These are phyloP conservation scores for Dothistroma septosporum DNA, from an alignment of 2,329 filamentous ascomycete species.

Conservation along the genomic window DNA sequence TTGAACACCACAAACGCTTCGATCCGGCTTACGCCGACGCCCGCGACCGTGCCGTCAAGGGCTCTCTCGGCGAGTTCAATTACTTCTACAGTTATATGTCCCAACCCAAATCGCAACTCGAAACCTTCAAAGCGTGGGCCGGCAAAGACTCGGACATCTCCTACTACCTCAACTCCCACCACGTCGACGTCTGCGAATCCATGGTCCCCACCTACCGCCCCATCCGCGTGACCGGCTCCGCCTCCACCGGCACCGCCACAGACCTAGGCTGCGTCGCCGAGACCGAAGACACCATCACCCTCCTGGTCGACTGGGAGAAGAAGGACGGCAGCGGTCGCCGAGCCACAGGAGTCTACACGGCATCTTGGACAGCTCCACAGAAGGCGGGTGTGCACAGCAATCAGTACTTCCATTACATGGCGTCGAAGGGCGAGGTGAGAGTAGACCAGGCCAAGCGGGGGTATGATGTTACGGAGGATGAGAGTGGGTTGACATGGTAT, in stretches of 20 bases:
- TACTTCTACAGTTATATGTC: slow-evolving; percentile 98
- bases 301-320: slow-evolving; percentile 84
- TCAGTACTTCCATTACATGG: slow-evolving; percentile 96
- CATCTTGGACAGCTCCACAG: slow-evolving; percentile 90
- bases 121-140: slow-evolving; percentile 94
- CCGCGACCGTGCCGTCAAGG: slow-evolving; percentile 64
- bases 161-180: slow-evolving; percentile 94
- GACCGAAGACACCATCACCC: slow-evolving; percentile 90
- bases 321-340: slow-evolving; percentile 60
- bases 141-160: slow-evolving; percentile 89
- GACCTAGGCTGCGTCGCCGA: slow-evolving; percentile 70
- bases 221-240: slow-evolving; percentile 71
- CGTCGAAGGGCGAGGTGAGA: slow-evolving; percentile 74
- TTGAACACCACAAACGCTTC: slow-evolving; percentile 96
- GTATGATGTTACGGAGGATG: slow-evolving; percentile 89
- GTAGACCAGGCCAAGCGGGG: slow-evolving; percentile 91
- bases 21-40: slow-evolving; percentile 92
- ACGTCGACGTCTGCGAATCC: slow-evolving; percentile 86
- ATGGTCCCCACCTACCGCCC: slow-evolving; percentile 78
- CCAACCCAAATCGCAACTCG: slow-evolving; percentile 83
- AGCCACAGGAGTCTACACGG: slow-evolving; percentile 86
- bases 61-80: slow-evolving; percentile 80
- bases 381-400: slow-evolving; percentile 93
- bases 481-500: slow-evolving; percentile 69
- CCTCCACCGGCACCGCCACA: slow-evolving; percentile 73